Evolutionary conservation across 1,284 basidiomycete genomes (phyloP), one percentile per base, ranked within the genome.

Genomic region (Ganoderma lingzhi): DNA sequence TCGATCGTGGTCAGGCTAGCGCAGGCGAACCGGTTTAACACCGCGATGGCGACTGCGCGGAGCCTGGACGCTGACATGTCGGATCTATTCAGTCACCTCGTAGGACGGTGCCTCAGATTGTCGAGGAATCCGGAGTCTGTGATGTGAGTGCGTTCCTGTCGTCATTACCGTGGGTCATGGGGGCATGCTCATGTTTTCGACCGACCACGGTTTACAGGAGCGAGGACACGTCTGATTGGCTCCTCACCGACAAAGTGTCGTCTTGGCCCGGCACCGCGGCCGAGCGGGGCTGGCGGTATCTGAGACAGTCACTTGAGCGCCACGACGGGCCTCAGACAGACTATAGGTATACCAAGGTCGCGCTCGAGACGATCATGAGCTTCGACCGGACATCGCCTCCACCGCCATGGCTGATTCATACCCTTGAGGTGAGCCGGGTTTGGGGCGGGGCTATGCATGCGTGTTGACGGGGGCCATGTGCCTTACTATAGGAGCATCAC

Each of bases 211-310:
- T 53, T 63, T 66, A 62, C 76, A 93, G 90, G 69, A 88, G 90
- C 79, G 86, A 89, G 74, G 87, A 90, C 70, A 86, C 87, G 3
- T 89, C 88, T 1, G 89, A 93, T 70, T 97, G 95, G 95, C 84
- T 97, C 39, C 85, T 94, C 45, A 90, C 90, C 17, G 95, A 96
- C 75, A 90, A 92, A 64, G 89, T 93, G 8, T 86, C 90, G 1
- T 92, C 93, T 1, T 97, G 97, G 91, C 86, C 91, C 48, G 96
- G 96, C 0, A 88, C 92, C 0, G 85, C 91, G 35, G 86, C 91
- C 23, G 92, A 95, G 70, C 88, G 94, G 69, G 96, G 93, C 2
- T 96, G 96, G 94, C 86, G 93, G 75, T 97, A 96, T 79, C 86
- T 99, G 62, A 92, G 94, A 71, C 86, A 91, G 73, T 88, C 93